Evolutionary conservation across 441 rosid species (phyloP), one percentile per base, ranked within the genome.

Genomic region (Gossypium davidsonii): DNA sequence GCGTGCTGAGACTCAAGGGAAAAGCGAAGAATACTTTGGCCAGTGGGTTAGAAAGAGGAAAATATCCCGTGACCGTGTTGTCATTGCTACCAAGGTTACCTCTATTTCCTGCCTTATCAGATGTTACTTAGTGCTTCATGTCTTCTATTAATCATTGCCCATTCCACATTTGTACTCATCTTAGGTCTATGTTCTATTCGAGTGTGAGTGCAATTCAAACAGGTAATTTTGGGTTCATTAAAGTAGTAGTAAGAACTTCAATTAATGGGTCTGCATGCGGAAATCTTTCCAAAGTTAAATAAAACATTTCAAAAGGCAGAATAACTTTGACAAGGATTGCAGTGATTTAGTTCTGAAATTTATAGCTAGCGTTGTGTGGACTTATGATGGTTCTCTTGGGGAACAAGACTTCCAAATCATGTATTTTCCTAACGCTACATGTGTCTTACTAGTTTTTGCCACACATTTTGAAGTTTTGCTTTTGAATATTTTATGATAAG

Each of bases 21-120:
- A 85, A 75, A 89, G 93, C 76, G 89, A 87, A 84, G 88, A 83
- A 79, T 85, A 73, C 76, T 78, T 89, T 51, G 92, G 89, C 75
- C 80, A 78, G 44, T 89, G 93, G 93, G 51, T 87, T 75, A 73
- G 80, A 74, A 80, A 77, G 65, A 83, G 88, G 74, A 87, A 80
- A 15, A 78, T 89, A n/a, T 85, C 88, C 21, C 83, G 88, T 28
- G 79, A 89, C 42, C 86, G 81, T 11, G 53, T 89, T 6, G 86
- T 87, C 57, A 25, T 89, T 68, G 80, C 90, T 20, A 84, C 90
- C 1, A 83, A 88, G 89, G 92, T 88, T 20, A 53, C 37, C 26
- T 56, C 6, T 53, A 3, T 74, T 55, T 65, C 55, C 55, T 21
- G 37, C 71, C 17, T 34, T 14, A 6, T 72, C 57, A 6, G 42